These are phyloP conservation scores for Cryptococcus wingfieldii DNA, from an alignment of 1,284 basidiomycete species.

Conservation along the genomic window DNA sequence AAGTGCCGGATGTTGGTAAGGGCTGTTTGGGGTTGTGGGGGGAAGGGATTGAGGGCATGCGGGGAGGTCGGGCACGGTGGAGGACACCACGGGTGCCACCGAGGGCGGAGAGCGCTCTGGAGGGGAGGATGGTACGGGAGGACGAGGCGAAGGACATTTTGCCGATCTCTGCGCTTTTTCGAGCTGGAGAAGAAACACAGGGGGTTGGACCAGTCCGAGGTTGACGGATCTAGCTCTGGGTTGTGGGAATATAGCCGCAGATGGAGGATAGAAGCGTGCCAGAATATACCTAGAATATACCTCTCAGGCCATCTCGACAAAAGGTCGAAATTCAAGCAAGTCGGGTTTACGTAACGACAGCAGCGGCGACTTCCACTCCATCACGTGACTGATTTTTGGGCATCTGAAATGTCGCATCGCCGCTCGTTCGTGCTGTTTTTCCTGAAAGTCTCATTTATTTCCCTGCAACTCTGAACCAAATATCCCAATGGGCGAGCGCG, in stretches of 20 bases:
- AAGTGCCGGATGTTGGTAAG: slow-evolving; percentile 38
- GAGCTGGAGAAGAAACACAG: not conserved
- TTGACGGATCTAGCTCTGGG: too few relatives aligned
- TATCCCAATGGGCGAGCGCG: not conserved
- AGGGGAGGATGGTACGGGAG: slow-evolving; percentile 13
- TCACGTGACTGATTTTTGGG: not conserved
- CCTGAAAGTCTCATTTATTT: not conserved
- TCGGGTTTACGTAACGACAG: too few relatives aligned
- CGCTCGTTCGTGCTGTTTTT: too few relatives aligned
- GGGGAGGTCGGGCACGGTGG: slow-evolving; percentile 41
- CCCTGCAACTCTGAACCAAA: not conserved
- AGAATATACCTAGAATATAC: too few relatives aligned
- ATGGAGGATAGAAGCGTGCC: not conserved
- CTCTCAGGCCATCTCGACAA: not conserved
- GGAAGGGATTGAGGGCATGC: slow-evolving; percentile 29
- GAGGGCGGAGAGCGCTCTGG: slow-evolving; percentile 2
- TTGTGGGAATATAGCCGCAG: not conserved
- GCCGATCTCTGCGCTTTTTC: not conserved
- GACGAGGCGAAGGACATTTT: slow-evolving; percentile 19
- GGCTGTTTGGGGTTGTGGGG: slow-evolving; percentile 27
- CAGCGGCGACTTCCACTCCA: not conserved
- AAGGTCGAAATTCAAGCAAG: not conserved
- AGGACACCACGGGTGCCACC: slow-evolving; percentile 24
- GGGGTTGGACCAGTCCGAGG: not conserved
- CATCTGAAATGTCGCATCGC: not conserved